phyloP scores from a whole-genome alignment of 305 asterid genomes.

The Rubia tinctorum region DNA sequence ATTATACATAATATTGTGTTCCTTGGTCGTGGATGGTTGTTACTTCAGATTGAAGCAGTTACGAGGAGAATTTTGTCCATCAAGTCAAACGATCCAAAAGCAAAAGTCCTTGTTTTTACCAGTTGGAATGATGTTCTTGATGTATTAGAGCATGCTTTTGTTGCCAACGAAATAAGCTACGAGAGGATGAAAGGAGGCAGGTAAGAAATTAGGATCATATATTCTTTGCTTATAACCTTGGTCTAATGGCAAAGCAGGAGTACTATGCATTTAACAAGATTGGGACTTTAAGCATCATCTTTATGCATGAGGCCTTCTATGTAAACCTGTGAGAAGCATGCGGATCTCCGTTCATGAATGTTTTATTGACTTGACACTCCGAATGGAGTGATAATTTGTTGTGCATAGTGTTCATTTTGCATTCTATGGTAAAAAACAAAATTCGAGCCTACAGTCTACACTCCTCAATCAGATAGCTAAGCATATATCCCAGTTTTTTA shows the following conservation, averaged over 20 bases:
- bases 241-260: neutral
- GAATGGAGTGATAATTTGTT: neutral
- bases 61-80: slow-evolving; percentile 89
- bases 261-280: too few relatives aligned
- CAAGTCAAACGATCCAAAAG: slow-evolving; percentile 47
- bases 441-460: neutral
- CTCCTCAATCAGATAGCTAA: neutral
- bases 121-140: slow-evolving; percentile 99
- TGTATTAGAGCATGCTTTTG: slow-evolving; percentile 89
- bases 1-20: neutral
- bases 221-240: neutral
- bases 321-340: too few relatives aligned
- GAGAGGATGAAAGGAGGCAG: slow-evolving; percentile 98
- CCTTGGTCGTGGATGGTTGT: slow-evolving; percentile 16
- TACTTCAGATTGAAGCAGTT: slow-evolving; percentile 81
- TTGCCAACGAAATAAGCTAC: slow-evolving; percentile 68
- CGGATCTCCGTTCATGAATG: neutral
- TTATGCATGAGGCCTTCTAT: too few relatives aligned
- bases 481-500: too few relatives aligned
- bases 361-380: neutral
- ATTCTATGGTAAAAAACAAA: neutral
- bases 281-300: too few relatives aligned
- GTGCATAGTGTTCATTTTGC: neutral
- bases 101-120: slow-evolving; percentile 80
- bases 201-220: slow-evolving; percentile 24